Evolutionary conservation across 805 yeast genomes (phyloP).

Genomic region (Hagleromyces aurorensis): DNA sequence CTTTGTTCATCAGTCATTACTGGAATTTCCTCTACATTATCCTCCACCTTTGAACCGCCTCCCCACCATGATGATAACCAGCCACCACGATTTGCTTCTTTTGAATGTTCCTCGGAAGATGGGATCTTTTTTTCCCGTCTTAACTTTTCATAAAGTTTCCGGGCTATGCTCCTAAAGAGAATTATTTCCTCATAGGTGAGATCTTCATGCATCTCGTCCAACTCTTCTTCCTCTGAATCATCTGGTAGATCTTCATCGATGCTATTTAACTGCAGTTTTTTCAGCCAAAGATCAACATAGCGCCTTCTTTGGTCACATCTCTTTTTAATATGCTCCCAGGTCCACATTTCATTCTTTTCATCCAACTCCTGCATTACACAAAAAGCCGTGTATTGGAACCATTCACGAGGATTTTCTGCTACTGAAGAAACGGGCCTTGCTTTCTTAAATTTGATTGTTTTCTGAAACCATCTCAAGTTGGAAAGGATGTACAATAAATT

Average conservation of each 20-base stretch:
- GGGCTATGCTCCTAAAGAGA: conserved; percentile 76
- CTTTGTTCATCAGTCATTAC: conserved; percentile 78
- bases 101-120: conserved; percentile 10
- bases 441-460: conserved; percentile 66
- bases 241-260: conserved; percentile 24
- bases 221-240: conserved; percentile 34
- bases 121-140: conserved; percentile 23
- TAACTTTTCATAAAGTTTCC: conserved; percentile 56
- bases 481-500: conserved; percentile 77
- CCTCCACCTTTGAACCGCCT: conserved; percentile 27
- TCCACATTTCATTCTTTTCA: conserved; percentile 72
- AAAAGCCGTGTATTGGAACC: conserved; percentile 79
- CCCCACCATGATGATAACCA: conserved; percentile 74
- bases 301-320: conserved; percentile 64
- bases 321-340: conserved; percentile 73
- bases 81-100: conserved; percentile 32
- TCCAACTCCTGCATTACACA: conserved; percentile 74
- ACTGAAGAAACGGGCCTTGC: conserved; percentile 51
- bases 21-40: conserved; percentile 33
- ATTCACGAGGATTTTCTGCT: conserved; percentile 59
- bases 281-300: conserved; percentile 63
- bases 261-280: conserved; percentile 36
- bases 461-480: conserved; percentile 66
- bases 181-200: conserved; percentile 72
- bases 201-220: conserved; percentile 49